These are phyloP conservation scores for Neurospora cerealis DNA, from an alignment of 495 filamentous ascomycete species.

Conservation along the genomic window DNA sequence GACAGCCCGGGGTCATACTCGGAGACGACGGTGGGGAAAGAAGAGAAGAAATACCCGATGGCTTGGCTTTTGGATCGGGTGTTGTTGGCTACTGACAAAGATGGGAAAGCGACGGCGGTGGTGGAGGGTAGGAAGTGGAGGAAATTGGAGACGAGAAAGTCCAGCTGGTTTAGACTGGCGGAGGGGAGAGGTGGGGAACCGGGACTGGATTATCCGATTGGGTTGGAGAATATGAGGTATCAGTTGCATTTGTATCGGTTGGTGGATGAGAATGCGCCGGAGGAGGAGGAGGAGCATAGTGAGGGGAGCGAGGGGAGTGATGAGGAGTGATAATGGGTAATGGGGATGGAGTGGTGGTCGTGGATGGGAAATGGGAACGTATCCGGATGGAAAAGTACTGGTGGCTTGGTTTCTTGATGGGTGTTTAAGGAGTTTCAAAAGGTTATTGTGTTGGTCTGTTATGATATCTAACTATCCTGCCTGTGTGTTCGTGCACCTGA, in stretches of 20 bases:
- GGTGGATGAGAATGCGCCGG: conserved; percentile 2
- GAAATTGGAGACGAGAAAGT: conserved; percentile 62
- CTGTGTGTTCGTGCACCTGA: neutral
- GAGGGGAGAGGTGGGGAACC: conserved; percentile 14
- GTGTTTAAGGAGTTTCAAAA: neutral
- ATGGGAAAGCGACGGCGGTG: conserved; percentile 10
- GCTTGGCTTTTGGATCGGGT: conserved; percentile 83
- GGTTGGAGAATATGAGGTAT: conserved; percentile 88
- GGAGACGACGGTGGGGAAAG: conserved; percentile 53
- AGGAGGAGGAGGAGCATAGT: neutral
- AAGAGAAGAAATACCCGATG: conserved; percentile 76
- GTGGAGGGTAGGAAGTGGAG: conserved; percentile 48
- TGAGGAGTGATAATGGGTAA: neutral
- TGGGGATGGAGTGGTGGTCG: neutral
- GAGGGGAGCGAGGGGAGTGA: neutral
- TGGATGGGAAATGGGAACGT: neutral
- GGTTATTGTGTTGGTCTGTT: neutral
- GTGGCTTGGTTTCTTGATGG: neutral
- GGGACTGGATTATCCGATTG: conserved; percentile 65
- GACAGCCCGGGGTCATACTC: conserved; percentile 93
- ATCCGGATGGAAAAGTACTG: neutral
- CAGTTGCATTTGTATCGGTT: conserved; percentile 71
- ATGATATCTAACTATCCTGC: neutral
- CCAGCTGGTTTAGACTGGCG: conserved; percentile 72
- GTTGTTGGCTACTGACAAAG: conserved; percentile 33